Base-by-base conservation (phyloP, 805 yeast species). In the Ogataea sp. region DNA sequence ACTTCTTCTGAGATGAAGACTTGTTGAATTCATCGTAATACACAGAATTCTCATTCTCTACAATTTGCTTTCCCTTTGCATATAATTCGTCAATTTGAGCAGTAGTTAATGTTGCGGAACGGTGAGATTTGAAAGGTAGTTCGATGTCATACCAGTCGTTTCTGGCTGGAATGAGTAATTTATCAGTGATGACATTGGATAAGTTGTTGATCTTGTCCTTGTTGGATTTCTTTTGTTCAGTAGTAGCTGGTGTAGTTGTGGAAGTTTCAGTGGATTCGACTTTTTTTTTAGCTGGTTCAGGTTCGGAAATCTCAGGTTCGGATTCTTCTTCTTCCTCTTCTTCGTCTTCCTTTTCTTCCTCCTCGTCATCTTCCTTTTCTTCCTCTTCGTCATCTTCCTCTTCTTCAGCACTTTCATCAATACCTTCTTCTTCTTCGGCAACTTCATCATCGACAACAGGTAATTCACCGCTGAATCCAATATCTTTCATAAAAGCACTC, bases 1-100 rank as follows among this genome's bases (percentile, higher is more conserved):
- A 90, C 69, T 85, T 82, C 56, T 77, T 80, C 65, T 84, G 96
- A 6, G 94, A 83, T 30, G 82, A 78, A 40, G 80, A 74, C 47
- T 78, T 78, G 40, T 83, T 75, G 56, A 81, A 81, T 56, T 82
- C 94, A 44, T 78, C 80, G 44, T 75, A 71, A 57, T 84, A 90
- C 0, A 68, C 52, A 41, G 73, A 70, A 58, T 86, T 87, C 43
- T 93, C 97, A 15, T 65, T 62, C 39, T 82, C 83, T 20, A 86
- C 64, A 16, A 80, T 64, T 32, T 64, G 66, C 50, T 80, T 70
- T 29, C 94, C 96, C 53, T 79, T 74, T 43, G 75, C 76, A 40
- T 68, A 69, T 36, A 89, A 66, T 45, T 71, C 67, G 18, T 76
- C 80, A 37, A 83, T 65, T 43, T 79, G 83, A 24, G 72, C 73